Percentiles rank a stretch among this genome's conserved stretches.
Evolutionary conservation across 371 early-diverging fungal genomes (phyloP).

Genomic region (Haplosporangium sp.): DNA sequence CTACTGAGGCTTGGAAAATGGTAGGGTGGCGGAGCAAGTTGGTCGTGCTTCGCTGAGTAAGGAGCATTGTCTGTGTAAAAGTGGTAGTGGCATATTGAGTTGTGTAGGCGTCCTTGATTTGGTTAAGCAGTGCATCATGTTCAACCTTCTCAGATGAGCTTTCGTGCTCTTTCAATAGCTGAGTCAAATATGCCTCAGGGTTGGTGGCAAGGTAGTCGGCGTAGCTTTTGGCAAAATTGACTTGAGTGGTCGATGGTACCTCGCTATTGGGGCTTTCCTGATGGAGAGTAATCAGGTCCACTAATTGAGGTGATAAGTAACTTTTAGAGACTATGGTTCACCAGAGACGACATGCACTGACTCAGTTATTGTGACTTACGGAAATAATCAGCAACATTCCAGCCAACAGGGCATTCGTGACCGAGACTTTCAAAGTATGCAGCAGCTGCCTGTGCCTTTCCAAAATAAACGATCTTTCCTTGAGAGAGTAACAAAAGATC

Average conservation of each 20-base stretch:
- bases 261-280: constrained; percentile 20
- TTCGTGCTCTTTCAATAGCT: constrained; percentile 23
- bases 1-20: constrained; percentile 50
- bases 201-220: constrained; percentile 26
- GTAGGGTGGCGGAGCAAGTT: constrained; percentile 52
- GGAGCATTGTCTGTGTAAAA: constrained; percentile 37
- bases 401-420: constrained; percentile 84
- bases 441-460: constrained; percentile 65
- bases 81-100: constrained; percentile 47
- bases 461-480: constrained; percentile 85
- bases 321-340: no score
- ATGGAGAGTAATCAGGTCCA: constrained; percentile 50
- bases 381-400: constrained; percentile 91
- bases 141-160: constrained; percentile 29
- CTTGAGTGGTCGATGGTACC: background rate
- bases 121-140: constrained; percentile 30
- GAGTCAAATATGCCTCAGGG: constrained; percentile 33
- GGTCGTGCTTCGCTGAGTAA: constrained; percentile 51
- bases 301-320: constrained; percentile 1
- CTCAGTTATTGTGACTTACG: constrained; percentile 25
- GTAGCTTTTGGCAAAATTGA: constrained; percentile 39
- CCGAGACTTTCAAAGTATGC: constrained; percentile 76
- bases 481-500: constrained; percentile 86
- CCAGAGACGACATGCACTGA: background rate
- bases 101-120: constrained; percentile 41